Evolutionary conservation across 1,284 basidiomycete species (phyloP), one percentile per base, ranked within the genome.

Genomic region (Quambalaria eucalypti): DNA sequence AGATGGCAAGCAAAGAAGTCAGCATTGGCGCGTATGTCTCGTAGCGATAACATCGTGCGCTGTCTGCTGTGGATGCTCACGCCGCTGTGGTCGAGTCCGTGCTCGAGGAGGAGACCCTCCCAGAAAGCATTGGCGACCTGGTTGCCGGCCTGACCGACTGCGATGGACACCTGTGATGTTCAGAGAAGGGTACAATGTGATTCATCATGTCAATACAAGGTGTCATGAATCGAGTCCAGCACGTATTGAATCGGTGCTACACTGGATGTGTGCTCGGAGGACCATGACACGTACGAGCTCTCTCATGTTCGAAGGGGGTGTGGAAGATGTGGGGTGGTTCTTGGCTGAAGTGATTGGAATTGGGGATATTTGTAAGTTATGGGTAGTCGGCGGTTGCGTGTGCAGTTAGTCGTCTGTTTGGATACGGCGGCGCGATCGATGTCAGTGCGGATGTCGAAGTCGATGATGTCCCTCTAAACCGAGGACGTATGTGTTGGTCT

Each of bases 81-180:
- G 5, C 76, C 76, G 33, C 73, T 64, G 16, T 66, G 51, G 28
- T 69, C 61, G 21, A 77, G 61, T 2, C 76, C 76, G 50, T 77
- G 76, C 52, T 77, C 76, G 40, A 59, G 53, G 19, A 75, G 60
- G 31, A 76, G 68, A 19, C 59, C 59, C 48, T 76, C 68, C 75
- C 74, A 76, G 61, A 76, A 76, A 14, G 69, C 61, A 5, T 64
- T 64, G 12, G 64, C 62, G 55, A 75, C 69, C 58, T 90, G 86
- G 76, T 84, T 85, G 59, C 82, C 82, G 39, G 84, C 85, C 82
- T 86, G 73, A 52, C 68, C 66, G 39, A 65, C 60, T 56, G 64
- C 60, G 57, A 71, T 61, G 47, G 60, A 68, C 42, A 64, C 33
- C 16, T 3, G 26, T 26, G 39, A 4, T 7, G 19, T 25, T n/a